These are phyloP conservation scores for Vigna trinervia DNA, from an alignment of 306 rosid genomes.

Conservation along the genomic window DNA sequence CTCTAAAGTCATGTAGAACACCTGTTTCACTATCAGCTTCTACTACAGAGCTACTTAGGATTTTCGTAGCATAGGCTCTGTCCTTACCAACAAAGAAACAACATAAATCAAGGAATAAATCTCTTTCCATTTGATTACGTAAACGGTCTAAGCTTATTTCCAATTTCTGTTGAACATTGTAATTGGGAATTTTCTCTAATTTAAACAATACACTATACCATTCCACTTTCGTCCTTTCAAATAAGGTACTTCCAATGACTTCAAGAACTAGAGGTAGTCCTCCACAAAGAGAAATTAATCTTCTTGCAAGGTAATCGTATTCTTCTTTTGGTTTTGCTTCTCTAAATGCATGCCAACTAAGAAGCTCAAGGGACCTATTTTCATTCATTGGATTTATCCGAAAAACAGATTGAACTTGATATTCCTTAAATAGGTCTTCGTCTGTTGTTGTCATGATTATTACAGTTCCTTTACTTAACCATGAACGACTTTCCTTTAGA, in stretches of 20 bases:
- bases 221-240: neutral
- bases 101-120: slow-evolving; percentile 47
- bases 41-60: slow-evolving; percentile 40
- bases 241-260: neutral
- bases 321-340: neutral
- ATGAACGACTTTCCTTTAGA: neutral
- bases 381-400: accelerated
- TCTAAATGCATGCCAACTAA: neutral
- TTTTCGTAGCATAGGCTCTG: neutral
- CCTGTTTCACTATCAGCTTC: slow-evolving; percentile 40
- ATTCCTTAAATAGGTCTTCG: accelerated
- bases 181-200: accelerated
- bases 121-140: neutral
- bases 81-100: slow-evolving; percentile 49
- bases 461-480: neutral
- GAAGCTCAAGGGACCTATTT: neutral
- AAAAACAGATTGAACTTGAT: neutral
- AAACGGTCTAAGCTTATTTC: too few species aligned
- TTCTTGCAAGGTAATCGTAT: neutral
- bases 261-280: neutral
- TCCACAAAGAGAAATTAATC: neutral
- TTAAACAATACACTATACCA: neutral
- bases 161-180: neutral
- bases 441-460: neutral
- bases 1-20: neutral